Evolutionary conservation across 2,329 filamentous ascomycete species (phyloP).

Genomic region (Gnomoniopsis smithogilvyi): DNA sequence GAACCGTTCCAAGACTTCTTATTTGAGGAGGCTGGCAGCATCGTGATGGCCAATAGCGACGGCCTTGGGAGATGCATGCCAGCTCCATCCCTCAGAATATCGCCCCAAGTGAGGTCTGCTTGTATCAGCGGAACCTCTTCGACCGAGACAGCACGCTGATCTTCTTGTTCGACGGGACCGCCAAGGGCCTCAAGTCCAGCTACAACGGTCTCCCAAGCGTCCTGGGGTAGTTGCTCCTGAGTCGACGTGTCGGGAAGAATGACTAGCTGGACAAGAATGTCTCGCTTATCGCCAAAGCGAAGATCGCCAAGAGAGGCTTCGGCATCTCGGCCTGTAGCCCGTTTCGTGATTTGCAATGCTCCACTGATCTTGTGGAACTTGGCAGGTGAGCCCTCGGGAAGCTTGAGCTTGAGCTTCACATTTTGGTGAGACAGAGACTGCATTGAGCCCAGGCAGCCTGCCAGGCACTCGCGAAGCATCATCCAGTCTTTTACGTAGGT

Average conservation of each 20-base stretch:
- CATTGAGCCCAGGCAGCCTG: conserved; percentile 85
- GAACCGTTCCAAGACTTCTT: conserved; percentile 62
- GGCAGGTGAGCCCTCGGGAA: conserved; percentile 93
- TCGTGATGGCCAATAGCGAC: conserved; percentile 89
- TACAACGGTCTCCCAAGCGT: conserved; percentile 96
- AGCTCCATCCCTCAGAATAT: conserved; percentile 85
- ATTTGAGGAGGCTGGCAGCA: conserved; percentile 70
- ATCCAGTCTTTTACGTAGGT: conserved; percentile 99
- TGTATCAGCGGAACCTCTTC: conserved; percentile 95
- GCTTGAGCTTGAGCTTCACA: conserved; percentile 87
- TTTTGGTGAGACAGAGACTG: conserved; percentile 98
- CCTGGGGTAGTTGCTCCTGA: conserved; percentile 83
- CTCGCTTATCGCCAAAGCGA: conserved; percentile 89
- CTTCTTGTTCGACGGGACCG: conserved; percentile 81
- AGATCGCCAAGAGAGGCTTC: conserved; percentile 90
- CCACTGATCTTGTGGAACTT: conserved; percentile 99
- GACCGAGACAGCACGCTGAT: conserved; percentile 77
- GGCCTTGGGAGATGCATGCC: conserved; percentile 83
- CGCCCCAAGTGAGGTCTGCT: conserved; percentile 89
- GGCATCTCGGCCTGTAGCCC: conserved; percentile 89
- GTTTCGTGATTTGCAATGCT: conserved; percentile 92
- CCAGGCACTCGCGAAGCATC: conserved; percentile 97
- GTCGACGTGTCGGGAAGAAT: conserved; percentile 82
- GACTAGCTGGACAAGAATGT: conserved; percentile 90
- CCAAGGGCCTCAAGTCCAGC: conserved; percentile 92